Percentiles rank a stretch among this genome's conserved stretches.
Evolutionary conservation across 352 stramenopile genomes (phyloP).

Genomic region (Saprolegnia diclina): DNA sequence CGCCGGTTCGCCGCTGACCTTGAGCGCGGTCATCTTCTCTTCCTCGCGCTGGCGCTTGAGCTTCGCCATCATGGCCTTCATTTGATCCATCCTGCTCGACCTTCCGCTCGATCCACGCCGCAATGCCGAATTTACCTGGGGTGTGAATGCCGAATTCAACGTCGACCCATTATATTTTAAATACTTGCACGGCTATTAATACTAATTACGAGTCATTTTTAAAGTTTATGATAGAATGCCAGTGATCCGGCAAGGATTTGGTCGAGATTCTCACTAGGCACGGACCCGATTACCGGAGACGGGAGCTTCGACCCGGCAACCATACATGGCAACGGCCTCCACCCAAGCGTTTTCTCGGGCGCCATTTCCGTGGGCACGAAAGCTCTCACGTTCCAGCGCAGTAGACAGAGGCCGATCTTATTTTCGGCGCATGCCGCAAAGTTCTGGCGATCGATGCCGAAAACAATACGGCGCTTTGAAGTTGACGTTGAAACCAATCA

Average conservation of each 20-base stretch:
- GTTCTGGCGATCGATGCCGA: neutral
- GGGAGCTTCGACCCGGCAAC: too few species aligned
- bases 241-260: too few species aligned
- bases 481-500: conserved; percentile 18
- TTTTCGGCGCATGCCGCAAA: neutral
- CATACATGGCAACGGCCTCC: too few species aligned
- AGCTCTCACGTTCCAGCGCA: too few species aligned
- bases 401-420: too few species aligned
- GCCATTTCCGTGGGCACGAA: too few species aligned
- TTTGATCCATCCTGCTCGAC: conserved; percentile 14
- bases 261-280: too few species aligned
- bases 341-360: too few species aligned
- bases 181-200: too few species aligned
- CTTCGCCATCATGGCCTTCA: conserved; percentile 16
- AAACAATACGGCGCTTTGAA: neutral
- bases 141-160: neutral
- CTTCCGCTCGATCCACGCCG: neutral
- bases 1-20: neutral
- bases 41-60: conserved; percentile 22
- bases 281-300: too few species aligned
- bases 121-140: neutral
- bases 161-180: neutral
- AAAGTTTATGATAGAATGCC: too few species aligned
- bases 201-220: too few species aligned
- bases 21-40: conserved; percentile 6